Percentiles rank a stretch among this genome's conserved stretches.
Conservation (phyloP, 2,329 filamentous ascomycete genomes). For the Arthroderma sp. region DNA sequence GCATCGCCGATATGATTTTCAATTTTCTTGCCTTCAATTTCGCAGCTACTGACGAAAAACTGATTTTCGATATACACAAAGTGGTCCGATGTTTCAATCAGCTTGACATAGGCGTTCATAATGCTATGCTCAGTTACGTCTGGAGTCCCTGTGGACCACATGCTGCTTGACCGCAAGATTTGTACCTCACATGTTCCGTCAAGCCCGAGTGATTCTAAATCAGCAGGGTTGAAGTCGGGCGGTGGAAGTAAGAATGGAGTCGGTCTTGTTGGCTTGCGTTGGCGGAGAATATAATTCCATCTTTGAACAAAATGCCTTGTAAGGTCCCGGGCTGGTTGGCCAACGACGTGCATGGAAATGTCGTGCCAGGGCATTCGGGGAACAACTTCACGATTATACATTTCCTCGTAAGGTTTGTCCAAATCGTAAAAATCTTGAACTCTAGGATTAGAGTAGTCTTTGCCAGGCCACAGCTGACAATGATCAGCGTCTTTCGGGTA, state of each 20-base stretch:
- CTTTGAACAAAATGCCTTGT: constrained; percentile 88
- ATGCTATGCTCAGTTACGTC: constrained; percentile 60
- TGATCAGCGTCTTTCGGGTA: constrained; percentile 74
- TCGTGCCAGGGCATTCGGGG: constrained; percentile 99
- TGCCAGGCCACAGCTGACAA: constrained; percentile 86
- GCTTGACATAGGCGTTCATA: constrained; percentile 74
- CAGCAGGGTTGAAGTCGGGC: constrained; percentile 75
- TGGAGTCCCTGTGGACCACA: constrained; percentile 49
- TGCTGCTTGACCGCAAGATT: constrained; percentile 72
- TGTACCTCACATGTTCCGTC: constrained; percentile 94
- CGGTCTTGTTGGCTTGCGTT: constrained; percentile 82
- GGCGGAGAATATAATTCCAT: constrained; percentile 92
- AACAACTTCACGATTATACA: constrained; percentile 82
- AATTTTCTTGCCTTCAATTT: constrained; percentile 71
- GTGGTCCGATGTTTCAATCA: constrained; percentile 63
- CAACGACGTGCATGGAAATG: constrained; percentile 77
- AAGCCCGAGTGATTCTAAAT: constrained; percentile 75
- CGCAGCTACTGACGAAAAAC: constrained; percentile 79
- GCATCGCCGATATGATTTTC: constrained; percentile 77
- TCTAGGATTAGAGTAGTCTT: constrained; percentile 96
- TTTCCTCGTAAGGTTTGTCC: constrained; percentile 82
- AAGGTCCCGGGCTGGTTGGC: constrained; percentile 83
- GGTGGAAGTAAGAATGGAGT: constrained; percentile 88
- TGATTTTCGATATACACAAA: constrained; percentile 98
- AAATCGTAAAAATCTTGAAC: constrained; percentile 93